Conservation (phyloP, 176 grass and related monocot species). For the Phoenix dactylifera region DNA sequence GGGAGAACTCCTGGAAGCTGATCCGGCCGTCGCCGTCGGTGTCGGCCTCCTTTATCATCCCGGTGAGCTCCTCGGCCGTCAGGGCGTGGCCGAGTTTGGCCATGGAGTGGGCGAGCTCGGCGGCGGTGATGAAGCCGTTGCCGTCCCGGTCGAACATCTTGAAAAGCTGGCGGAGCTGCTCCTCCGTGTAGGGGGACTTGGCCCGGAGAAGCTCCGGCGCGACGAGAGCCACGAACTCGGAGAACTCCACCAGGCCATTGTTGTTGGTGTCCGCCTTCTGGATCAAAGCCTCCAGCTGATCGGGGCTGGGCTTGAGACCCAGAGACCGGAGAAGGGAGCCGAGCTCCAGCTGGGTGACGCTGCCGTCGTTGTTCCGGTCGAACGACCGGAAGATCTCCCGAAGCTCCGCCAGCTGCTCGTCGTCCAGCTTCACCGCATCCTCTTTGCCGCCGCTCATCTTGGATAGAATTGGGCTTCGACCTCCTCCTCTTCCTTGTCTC, state of each 20-base stretch:
- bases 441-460: constrained; percentile 24
- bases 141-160: constrained; percentile 77
- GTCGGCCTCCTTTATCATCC: constrained; percentile 97
- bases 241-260: constrained; percentile 92
- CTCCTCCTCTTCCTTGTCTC: too few species aligned
- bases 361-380: constrained; percentile 82
- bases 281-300: constrained; percentile 70
- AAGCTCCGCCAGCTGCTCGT: constrained; percentile 66
- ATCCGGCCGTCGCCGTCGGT: constrained; percentile 77
- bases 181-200: constrained; percentile 70
- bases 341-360: constrained; percentile 88
- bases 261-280: constrained; percentile 65
- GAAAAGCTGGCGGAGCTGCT: constrained; percentile 64
- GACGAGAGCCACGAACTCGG: constrained; percentile 75
- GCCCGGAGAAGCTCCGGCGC: constrained; percentile 55
- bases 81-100: constrained; percentile 75
- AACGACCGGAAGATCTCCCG: constrained; percentile 86
- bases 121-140: constrained; percentile 92
- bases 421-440: constrained; percentile 17
- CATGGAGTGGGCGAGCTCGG: constrained; percentile 95
- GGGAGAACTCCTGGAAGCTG: constrained; percentile 79
- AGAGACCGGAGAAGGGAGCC: constrained; percentile 73
- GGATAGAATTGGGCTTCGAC: neutral
- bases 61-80: constrained; percentile 79
- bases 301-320: constrained; percentile 53